Conservation (phyloP, 1,284 basidiomycete genomes). For the Nidula niveotomentosa region DNA sequence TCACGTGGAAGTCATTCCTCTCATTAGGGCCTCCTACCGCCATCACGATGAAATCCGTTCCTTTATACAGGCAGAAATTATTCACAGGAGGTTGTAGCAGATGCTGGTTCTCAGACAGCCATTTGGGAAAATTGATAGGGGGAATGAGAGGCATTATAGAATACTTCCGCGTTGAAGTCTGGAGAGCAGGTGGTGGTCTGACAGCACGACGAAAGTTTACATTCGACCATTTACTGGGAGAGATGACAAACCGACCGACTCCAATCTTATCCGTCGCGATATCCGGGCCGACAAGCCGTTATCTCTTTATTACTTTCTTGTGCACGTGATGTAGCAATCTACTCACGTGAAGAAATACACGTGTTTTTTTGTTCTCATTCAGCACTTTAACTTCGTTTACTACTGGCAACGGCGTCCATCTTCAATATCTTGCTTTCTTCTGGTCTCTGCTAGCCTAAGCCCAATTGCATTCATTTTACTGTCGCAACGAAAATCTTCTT, state of each 20-base stretch:
- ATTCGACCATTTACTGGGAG: too few relatives aligned
- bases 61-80: constrained; percentile 87
- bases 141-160: constrained; percentile 56
- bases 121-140: constrained; percentile 84
- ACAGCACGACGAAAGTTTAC: too few relatives aligned
- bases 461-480: too few relatives aligned
- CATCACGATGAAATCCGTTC: constrained; percentile 88
- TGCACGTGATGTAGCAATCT: background rate
- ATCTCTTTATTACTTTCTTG: too few relatives aligned
- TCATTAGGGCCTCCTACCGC: constrained; percentile 92
- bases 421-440: background rate
- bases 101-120: constrained; percentile 80
- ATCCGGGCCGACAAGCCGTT: too few relatives aligned
- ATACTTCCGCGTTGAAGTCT: too few relatives aligned
- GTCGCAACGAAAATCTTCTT: background rate
- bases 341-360: background rate
- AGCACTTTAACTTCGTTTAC: too few relatives aligned
- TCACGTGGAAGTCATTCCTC: constrained; percentile 90
- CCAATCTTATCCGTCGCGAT: too few relatives aligned
- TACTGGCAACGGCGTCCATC: too few relatives aligned
- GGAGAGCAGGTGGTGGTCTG: too few relatives aligned
- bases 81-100: constrained; percentile 88
- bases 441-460: too few relatives aligned
- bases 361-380: background rate
- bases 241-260: too few relatives aligned